Conservation (phyloP, 208 protist genomes). For the Acanthamoeba lenticulata region DNA sequence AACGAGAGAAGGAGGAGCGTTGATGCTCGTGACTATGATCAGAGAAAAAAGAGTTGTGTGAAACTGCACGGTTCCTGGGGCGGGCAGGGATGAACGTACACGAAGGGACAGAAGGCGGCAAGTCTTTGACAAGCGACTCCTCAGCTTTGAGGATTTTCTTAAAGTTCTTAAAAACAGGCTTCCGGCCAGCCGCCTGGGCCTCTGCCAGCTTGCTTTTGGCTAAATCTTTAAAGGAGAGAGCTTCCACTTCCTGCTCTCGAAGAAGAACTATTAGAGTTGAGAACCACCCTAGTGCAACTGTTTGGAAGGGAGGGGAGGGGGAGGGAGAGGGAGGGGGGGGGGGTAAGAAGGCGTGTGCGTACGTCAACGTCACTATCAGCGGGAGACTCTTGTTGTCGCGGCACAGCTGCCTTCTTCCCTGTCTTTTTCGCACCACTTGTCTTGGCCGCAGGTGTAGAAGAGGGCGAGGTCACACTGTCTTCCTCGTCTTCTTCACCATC, state of each 20-base stretch:
- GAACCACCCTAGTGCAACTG: no score
- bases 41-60: background rate
- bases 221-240: constrained; percentile 58
- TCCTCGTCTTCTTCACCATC: constrained; percentile 13
- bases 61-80: background rate
- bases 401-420: background rate
- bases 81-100: background rate
- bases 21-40: constrained; percentile 45
- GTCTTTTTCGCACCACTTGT: background rate
- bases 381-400: background rate
- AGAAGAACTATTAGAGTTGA: no score
- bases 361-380: background rate
- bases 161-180: constrained; percentile 52
- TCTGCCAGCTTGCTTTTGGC: constrained; percentile 43
- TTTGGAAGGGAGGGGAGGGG: background rate
- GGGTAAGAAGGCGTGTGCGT: background rate
- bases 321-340: background rate
- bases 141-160: constrained; percentile 66
- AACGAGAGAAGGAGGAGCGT: constrained; percentile 53
- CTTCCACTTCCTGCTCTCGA: constrained; percentile 17
- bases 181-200: background rate
- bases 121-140: background rate
- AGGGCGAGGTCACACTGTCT: background rate
- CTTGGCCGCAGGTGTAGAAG: background rate
- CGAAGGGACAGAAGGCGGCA: background rate